Conservation (phyloP, 2,329 filamentous ascomycete genomes). For the Stagonosporopsis rhizophila region DNA sequence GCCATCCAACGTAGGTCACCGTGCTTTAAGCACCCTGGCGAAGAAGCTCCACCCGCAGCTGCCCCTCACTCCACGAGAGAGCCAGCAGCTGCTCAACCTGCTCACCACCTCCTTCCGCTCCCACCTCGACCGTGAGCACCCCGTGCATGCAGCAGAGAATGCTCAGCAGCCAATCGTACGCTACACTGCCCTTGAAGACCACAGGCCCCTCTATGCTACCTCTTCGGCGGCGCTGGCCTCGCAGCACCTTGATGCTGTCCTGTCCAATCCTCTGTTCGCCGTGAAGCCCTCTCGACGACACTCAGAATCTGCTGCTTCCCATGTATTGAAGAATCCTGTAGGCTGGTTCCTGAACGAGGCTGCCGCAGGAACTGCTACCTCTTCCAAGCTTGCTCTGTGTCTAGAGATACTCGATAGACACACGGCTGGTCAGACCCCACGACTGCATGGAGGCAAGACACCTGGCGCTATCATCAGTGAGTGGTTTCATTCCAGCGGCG, state of each 20-base stretch:
- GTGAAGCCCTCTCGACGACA: constrained; percentile 36
- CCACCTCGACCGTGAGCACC: constrained; percentile 67
- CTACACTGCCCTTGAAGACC: constrained; percentile 13
- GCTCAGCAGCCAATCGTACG: not conserved
- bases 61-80: constrained; percentile 64
- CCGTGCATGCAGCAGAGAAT: constrained; percentile 32
- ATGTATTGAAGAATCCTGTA: constrained; percentile 48
- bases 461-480: constrained; percentile 33
- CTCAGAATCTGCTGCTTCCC: constrained; percentile 35
- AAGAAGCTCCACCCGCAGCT: constrained; percentile 62
- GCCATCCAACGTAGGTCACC: constrained; percentile 57
- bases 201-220: constrained; percentile 12
- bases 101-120: constrained; percentile 69
- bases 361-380: constrained; percentile 46
- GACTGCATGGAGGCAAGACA: constrained; percentile 15
- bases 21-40: constrained; percentile 52
- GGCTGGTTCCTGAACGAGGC: constrained; percentile 52
- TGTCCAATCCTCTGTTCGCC: constrained; percentile 60
- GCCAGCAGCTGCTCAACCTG: constrained; percentile 64
- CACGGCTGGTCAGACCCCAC: constrained; percentile 5
- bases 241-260: constrained; percentile 58
- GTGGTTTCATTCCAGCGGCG: constrained; percentile 41
- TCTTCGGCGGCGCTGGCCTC: constrained; percentile 51
- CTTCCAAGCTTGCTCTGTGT: constrained; percentile 50
- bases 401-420: constrained; percentile 41